Percentiles rank a stretch among this genome's conserved stretches.
phyloP scores from a whole-genome alignment of 129 eudicot genomes.

The Helianthus tuberosus region DNA sequence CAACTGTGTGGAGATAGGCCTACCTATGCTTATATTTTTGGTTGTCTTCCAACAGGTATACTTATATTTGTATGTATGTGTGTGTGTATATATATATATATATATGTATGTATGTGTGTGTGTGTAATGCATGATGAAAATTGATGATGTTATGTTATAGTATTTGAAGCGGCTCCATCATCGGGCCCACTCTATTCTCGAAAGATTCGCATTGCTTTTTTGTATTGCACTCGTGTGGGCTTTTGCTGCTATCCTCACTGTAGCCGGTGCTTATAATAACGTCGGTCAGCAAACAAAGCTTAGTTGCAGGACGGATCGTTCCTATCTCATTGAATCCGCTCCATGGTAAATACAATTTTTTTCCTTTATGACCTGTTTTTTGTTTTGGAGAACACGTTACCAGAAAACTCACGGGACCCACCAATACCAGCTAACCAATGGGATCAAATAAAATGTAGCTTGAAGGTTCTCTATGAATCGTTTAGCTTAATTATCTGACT shows the following conservation, averaged over 20 bases:
- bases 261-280: slow-evolving; percentile 84
- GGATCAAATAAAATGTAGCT: not conserved
- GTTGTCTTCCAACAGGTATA: slow-evolving; percentile 76
- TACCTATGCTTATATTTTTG: slow-evolving; percentile 82
- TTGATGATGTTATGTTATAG: slow-evolving; percentile 39
- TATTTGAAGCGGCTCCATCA: slow-evolving; percentile 66
- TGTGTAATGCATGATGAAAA: not conserved
- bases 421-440: not conserved
- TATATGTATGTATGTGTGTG: not conserved
- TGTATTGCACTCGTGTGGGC: slow-evolving; percentile 85
- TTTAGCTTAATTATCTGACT: not conserved
- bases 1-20: slow-evolving; percentile 87
- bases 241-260: slow-evolving; percentile 89
- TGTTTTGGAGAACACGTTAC: not conserved
- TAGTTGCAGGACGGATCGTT: slow-evolving; percentile 82
- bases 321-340: slow-evolving; percentile 71
- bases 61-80: not conserved
- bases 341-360: slow-evolving; percentile 59
- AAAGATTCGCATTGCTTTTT: slow-evolving; percentile 78
- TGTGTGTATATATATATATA: not conserved
- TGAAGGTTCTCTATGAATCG: not conserved
- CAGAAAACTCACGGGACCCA: not conserved
- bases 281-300: slow-evolving; percentile 46
- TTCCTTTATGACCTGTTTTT: not conserved
- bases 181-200: slow-evolving; percentile 51